Conservation (phyloP, 768 basidiomycete species). For the Phlegmacium glaucopus region DNA sequence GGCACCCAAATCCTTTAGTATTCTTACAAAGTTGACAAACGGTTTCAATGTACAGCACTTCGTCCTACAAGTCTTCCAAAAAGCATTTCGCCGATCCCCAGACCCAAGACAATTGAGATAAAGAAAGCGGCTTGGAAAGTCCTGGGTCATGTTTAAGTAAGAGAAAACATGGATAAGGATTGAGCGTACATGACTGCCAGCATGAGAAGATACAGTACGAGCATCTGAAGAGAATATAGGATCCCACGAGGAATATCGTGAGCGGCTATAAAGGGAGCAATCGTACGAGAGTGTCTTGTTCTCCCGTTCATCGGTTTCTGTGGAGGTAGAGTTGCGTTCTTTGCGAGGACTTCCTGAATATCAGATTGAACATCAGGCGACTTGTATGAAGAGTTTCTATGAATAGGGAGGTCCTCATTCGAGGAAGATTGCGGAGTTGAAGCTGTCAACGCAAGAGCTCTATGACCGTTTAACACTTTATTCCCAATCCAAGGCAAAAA, state of each 20-base stretch:
- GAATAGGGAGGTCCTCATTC: no score
- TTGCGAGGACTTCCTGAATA: slow-evolving; percentile 3
- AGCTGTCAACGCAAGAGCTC: slow-evolving; percentile 15
- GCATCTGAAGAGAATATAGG: slow-evolving; percentile 58
- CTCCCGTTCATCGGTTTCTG: slow-evolving; percentile 3
- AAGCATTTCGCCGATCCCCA: slow-evolving; percentile 70
- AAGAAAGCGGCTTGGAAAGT: slow-evolving; percentile 80
- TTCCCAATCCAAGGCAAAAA: not conserved
- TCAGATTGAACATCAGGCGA: not conserved
- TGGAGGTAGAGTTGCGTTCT: not conserved
- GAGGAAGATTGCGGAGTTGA: no score
- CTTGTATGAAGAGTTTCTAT: slow-evolving; percentile 2
- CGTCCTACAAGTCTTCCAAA: slow-evolving; percentile 51
- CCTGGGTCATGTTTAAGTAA: slow-evolving; percentile 41
- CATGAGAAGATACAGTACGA: slow-evolving; percentile 73
- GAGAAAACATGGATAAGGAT: not conserved
- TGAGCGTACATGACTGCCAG: slow-evolving; percentile 68
- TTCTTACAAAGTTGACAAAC: not conserved
- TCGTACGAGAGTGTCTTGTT: slow-evolving; percentile 27
- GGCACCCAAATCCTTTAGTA: no score
- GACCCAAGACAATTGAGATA: slow-evolving; percentile 66
- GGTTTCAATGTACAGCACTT: slow-evolving; percentile 13
- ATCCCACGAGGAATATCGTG: slow-evolving; percentile 73
- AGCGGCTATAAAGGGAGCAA: slow-evolving; percentile 60
- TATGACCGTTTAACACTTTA: slow-evolving; percentile 6